Percentiles rank a stretch among this genome's conserved stretches.
Evolutionary conservation across 805 yeast genomes (phyloP).

Genomic region (Komagataella mondaviorum): DNA sequence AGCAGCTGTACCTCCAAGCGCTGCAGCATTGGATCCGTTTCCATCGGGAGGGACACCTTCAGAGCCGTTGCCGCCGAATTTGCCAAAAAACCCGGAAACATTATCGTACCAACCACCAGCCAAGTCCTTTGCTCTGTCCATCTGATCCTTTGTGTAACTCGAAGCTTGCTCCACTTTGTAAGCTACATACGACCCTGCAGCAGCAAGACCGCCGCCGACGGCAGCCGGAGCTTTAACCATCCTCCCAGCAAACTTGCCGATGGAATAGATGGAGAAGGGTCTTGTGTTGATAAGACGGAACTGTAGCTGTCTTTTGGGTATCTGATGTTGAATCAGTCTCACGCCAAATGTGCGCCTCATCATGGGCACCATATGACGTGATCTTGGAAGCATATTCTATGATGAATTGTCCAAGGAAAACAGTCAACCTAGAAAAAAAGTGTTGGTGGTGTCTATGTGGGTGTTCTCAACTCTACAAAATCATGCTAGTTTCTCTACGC

Average conservation of each 20-base stretch:
- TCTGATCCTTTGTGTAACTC: constrained; percentile 50
- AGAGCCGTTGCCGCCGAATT: constrained; percentile 17
- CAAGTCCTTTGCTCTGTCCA: constrained; percentile 48
- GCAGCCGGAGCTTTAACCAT: constrained; percentile 60
- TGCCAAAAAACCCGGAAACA: constrained; percentile 27
- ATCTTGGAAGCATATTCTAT: background rate
- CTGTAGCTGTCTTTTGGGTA: background rate
- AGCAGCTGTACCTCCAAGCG: constrained; percentile 47
- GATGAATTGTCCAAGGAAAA: background rate
- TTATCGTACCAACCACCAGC: constrained; percentile 40
- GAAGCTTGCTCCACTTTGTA: constrained; percentile 87
- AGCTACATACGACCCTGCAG: constrained; percentile 86
- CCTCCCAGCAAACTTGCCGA: constrained; percentile 42
- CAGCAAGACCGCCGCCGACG: constrained; percentile 84
- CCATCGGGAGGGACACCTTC: constrained; percentile 5
- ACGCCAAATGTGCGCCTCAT: background rate
- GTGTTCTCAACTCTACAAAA: background rate
- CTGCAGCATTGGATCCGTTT: constrained; percentile 20
- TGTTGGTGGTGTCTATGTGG: background rate
- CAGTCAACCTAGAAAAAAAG: background rate
- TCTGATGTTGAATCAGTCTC: background rate
- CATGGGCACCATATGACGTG: background rate
- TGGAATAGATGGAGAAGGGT: constrained; percentile 1
- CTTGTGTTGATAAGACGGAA: background rate
- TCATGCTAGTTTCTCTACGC: background rate